A percentile compares a stretch with the other conserved stretches of the same genome.
Evolutionary conservation across 805 yeast species (phyloP).

Genomic region (Kluyveromyces dobzhanskii): DNA sequence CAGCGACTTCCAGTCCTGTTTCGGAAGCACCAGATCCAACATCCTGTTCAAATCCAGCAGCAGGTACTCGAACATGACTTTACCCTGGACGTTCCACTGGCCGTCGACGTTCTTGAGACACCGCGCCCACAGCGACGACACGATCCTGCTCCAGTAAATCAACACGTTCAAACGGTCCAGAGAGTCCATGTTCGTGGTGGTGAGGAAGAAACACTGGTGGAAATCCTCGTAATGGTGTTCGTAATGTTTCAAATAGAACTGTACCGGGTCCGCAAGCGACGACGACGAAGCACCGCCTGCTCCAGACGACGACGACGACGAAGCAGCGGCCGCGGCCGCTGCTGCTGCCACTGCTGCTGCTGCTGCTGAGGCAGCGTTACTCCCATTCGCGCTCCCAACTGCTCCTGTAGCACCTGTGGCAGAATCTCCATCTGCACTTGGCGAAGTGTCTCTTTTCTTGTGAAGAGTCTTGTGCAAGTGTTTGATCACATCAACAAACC

Average conservation of each 20-base stretch:
- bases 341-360: constrained; percentile 60
- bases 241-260: constrained; percentile 23
- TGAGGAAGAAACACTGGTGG: constrained; percentile 27
- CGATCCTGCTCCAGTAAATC: constrained; percentile 23
- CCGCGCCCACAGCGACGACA: constrained; percentile 17
- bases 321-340: constrained; percentile 58
- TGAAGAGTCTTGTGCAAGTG: constrained; percentile 46
- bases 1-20: constrained; percentile 15
- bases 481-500: constrained; percentile 60
- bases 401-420: no score
- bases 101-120: constrained; percentile 8
- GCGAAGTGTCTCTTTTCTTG: constrained; percentile 25
- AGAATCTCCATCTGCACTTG: constrained; percentile 12
- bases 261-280: constrained; percentile 25
- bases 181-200: constrained; percentile 22
- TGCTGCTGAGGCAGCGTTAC: no score
- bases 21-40: constrained; percentile 14
- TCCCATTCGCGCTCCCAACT: no score
- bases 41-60: constrained; percentile 20
- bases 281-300: no score
- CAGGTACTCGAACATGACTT: constrained; percentile 17
- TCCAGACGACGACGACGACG: no score
- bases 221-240: constrained; percentile 27
- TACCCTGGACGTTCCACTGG: constrained; percentile 11
- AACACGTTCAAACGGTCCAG: constrained; percentile 24